Evolutionary conservation across 352 stramenopile genomes (phyloP).

Genomic region (Globisporangium megalacanthum): DNA sequence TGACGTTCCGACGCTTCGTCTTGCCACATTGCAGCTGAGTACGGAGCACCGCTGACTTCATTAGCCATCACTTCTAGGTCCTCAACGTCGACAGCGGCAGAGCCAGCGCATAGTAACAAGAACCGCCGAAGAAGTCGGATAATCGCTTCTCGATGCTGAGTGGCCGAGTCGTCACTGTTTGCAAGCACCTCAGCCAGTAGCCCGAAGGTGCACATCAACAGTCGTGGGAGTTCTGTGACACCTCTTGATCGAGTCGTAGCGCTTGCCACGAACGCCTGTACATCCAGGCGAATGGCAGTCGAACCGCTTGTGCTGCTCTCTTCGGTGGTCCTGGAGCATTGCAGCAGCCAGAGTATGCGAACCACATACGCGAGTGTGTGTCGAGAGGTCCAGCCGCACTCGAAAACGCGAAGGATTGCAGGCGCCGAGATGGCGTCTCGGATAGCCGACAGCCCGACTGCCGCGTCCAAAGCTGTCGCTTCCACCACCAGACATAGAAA

Average conservation of each 20-base stretch:
- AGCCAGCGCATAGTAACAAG: neutral
- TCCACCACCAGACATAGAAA: conserved; percentile 6
- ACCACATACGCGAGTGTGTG: neutral
- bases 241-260: neutral
- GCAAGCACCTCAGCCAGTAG: neutral
- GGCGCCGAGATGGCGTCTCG: neutral
- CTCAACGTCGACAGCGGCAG: no score
- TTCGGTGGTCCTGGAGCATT: neutral
- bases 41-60: no score
- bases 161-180: neutral
- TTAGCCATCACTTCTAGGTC: no score
- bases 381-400: neutral
- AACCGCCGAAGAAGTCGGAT: neutral
- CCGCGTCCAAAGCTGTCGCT: neutral
- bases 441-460: neutral
- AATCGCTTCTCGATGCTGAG: neutral
- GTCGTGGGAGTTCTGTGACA: neutral
- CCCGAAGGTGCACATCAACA: neutral
- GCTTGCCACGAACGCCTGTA: neutral
- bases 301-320: neutral
- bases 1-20: no score
- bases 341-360: neutral
- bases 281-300: neutral
- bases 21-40: no score
- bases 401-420: neutral